Evolutionary conservation across 2,329 filamentous ascomycete genomes (phyloP), one percentile per base, ranked within the genome.

Genomic region (Orbilia javanica): DNA sequence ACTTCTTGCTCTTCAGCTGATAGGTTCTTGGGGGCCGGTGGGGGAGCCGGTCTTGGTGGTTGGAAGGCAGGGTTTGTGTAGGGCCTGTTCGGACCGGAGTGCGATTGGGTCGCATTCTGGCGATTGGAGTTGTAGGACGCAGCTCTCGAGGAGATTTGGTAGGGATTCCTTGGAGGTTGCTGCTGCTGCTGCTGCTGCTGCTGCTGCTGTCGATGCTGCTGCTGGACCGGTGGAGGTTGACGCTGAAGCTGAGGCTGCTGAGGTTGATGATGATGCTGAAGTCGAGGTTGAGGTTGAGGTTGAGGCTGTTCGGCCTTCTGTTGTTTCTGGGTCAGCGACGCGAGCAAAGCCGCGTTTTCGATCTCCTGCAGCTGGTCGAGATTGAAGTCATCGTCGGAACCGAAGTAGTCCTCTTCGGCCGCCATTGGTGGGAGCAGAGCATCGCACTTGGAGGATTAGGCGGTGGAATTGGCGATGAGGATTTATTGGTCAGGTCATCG

Each of bases 331-430:
- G 75, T 79, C 25, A 62, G 60, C 20, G 75, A 79, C 75, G 67
- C 68, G 68, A 78, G 67, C n/a, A 73, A 42, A 22, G 63, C 75
- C 25, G 75, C 75, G 68, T 72, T 73, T 57, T 79, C 75, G 62
- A 79, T 22, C 44, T 72, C 75, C 27, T 79, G 75, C 27, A 79
- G 68, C 39, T 79, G 50, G 20, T 79, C 75, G 62, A 79, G 75
- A 29, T 73, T 73, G 55, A 68, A 64, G 52, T 77, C 73, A 60
- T 77, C 66, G 22, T 79, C 74, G 15, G 72, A 68, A 68, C 63
- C 74, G 52, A 73, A 78, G 68, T 72, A 78, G 74, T 78, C 67
- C 53, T 78, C 74, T 53, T 78, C 75, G 62, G 63, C 75, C 62
- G 75, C 68, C 75, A 79, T 79, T 79, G 62, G 44, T 66, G 60